These are phyloP conservation scores for Trichoderma gracile DNA, from an alignment of 2,329 filamentous ascomycete genomes.

Conservation along the genomic window DNA sequence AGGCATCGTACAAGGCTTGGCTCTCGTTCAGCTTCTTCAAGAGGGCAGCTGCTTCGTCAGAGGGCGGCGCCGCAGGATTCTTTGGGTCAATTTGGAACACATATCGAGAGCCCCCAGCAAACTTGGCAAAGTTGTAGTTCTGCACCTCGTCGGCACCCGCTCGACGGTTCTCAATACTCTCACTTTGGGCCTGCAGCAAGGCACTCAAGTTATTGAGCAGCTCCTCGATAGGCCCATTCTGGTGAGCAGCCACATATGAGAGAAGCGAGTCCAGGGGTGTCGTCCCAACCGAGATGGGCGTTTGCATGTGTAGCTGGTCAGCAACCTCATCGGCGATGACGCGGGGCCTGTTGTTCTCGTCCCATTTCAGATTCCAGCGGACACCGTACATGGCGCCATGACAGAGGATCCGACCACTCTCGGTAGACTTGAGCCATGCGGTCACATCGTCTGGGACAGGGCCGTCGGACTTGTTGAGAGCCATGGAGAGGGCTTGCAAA, in stretches of 20 bases:
- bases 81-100: conserved; percentile 22
- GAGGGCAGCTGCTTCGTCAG: neutral
- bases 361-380: conserved; percentile 33
- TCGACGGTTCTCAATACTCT: neutral
- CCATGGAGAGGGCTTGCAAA: too few relatives aligned
- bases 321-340: conserved; percentile 18
- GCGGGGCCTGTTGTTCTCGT: neutral
- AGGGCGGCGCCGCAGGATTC: conserved; percentile 20
- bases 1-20: neutral
- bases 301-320: neutral
- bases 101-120: conserved; percentile 26
- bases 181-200: neutral
- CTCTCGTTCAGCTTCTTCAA: neutral
- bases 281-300: neutral
- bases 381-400: conserved; percentile 45
- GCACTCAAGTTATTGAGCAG: conserved; percentile 2
- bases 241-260: conserved; percentile 35
- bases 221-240: conserved; percentile 11
- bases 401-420: conserved; percentile 32
- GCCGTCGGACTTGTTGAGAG: neutral
- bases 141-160: neutral
- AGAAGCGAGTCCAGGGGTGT: conserved; percentile 44
- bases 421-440: neutral
- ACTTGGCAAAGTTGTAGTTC: conserved; percentile 26
- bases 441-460: neutral